Evolutionary conservation across 225 moss, liverwort and hornwort genomes (phyloP).

Genomic region (Marchantia polymorpha): DNA sequence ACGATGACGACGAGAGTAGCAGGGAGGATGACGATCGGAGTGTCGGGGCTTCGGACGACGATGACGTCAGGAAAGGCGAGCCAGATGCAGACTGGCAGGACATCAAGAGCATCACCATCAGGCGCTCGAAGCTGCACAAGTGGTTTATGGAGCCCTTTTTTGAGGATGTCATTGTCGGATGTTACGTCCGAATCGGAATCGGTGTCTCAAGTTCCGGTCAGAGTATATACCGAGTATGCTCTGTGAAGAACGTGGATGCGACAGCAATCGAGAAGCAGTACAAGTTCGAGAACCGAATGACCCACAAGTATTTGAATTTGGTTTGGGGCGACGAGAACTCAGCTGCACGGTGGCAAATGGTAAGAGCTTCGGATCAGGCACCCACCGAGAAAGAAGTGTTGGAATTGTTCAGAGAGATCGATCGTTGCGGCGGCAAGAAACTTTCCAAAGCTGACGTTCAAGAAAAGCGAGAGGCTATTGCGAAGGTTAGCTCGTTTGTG

Average conservation of each 20-base stretch:
- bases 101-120: slow-evolving; percentile 77
- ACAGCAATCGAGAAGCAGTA: slow-evolving; percentile 89
- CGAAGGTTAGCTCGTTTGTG: slow-evolving; percentile 77
- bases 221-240: slow-evolving; percentile 88
- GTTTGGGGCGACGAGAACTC: slow-evolving; percentile 78
- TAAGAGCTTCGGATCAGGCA: slow-evolving; percentile 92
- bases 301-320: slow-evolving; percentile 81
- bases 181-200: slow-evolving; percentile 90
- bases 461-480: slow-evolving; percentile 73
- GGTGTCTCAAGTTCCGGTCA: slow-evolving; percentile 66
- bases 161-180: slow-evolving; percentile 65
- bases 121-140: slow-evolving; percentile 91
- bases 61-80: slow-evolving; percentile 62
- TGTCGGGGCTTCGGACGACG: slow-evolving; percentile 70
- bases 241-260: slow-evolving; percentile 89
- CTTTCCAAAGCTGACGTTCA: slow-evolving; percentile 58
- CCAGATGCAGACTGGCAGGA: slow-evolving; percentile 61
- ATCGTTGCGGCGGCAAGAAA: slow-evolving; percentile 54
- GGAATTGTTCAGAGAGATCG: slow-evolving; percentile 65
- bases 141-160: slow-evolving; percentile 99
- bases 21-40: slow-evolving; percentile 82
- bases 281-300: slow-evolving; percentile 93
- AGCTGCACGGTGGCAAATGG: slow-evolving; percentile 96
- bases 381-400: slow-evolving; percentile 75
- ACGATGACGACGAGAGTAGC: slow-evolving; percentile 82